These are phyloP conservation scores for Diaporthe caulivora DNA, from an alignment of 2,329 filamentous ascomycete genomes.

Conservation along the genomic window DNA sequence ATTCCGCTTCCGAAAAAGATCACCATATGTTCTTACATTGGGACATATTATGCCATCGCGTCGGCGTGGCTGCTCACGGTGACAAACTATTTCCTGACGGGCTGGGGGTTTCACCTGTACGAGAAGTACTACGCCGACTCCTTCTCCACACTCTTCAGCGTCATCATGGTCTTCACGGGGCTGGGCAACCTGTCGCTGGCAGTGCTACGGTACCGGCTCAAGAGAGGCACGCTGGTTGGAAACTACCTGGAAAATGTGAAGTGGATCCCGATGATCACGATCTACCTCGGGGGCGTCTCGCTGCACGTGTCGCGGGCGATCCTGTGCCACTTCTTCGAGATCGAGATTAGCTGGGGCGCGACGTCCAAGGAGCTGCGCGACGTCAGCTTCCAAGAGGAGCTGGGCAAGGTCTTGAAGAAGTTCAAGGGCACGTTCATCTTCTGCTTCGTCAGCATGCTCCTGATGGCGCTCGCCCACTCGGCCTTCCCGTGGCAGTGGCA, in stretches of 20 bases:
- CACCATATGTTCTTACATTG: slow-evolving; percentile 56
- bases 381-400: slow-evolving; percentile 68
- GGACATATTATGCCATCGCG: slow-evolving; percentile 48
- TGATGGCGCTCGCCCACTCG: slow-evolving; percentile 62
- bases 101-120: slow-evolving; percentile 76
- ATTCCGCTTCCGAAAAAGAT: slow-evolving; percentile 65
- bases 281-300: slow-evolving; percentile 59
- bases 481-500: slow-evolving; percentile 65
- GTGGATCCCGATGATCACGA: slow-evolving; percentile 61
- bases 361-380: slow-evolving; percentile 70
- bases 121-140: slow-evolving; percentile 77
- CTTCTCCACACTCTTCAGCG: slow-evolving; percentile 72
- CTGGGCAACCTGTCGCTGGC: slow-evolving; percentile 73
- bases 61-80: slow-evolving; percentile 44
- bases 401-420: slow-evolving; percentile 65
- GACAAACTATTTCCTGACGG: slow-evolving; percentile 56
- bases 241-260: slow-evolving; percentile 68
- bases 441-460: slow-evolving; percentile 57
- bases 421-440: slow-evolving; percentile 69
- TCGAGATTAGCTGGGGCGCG: slow-evolving; percentile 64
- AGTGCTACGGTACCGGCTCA: slow-evolving; percentile 71
- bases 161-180: slow-evolving; percentile 74
- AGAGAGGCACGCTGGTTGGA: not conserved
- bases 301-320: slow-evolving; percentile 57
- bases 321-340: slow-evolving; percentile 56